phyloP scores from a whole-genome alignment of 2,329 filamentous ascomycete species.

The Fusarium continuum region DNA sequence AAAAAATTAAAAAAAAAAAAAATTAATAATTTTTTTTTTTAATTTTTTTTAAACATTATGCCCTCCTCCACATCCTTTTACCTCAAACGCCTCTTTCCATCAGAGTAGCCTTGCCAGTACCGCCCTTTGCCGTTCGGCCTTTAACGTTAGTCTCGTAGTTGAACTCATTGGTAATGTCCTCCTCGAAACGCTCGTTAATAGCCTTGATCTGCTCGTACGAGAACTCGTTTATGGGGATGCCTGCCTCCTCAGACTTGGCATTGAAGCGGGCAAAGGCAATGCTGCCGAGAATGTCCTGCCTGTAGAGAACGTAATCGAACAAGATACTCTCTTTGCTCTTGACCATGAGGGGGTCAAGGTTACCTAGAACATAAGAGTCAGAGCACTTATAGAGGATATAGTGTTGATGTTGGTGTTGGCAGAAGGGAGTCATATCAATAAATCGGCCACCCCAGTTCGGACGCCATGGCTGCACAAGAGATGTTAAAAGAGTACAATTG shows the following conservation, averaged over 20 bases:
- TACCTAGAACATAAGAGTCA: conserved; percentile 44
- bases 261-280: conserved; percentile 87
- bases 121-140: conserved; percentile 78
- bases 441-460: conserved; percentile 59
- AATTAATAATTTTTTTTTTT: too few relatives aligned
- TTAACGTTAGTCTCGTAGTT: conserved; percentile 88
- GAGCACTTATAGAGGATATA: too few relatives aligned
- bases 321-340: conserved; percentile 82
- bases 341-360: conserved; percentile 84
- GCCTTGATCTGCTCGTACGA: conserved; percentile 71
- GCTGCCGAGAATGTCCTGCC: conserved; percentile 80
- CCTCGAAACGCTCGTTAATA: conserved; percentile 74
- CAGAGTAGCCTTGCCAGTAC: conserved; percentile 76
- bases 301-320: conserved; percentile 81
- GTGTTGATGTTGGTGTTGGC: too few relatives aligned
- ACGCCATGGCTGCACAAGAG: conserved; percentile 40
- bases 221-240: conserved; percentile 75
- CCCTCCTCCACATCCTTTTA: too few relatives aligned
- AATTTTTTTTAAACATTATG: too few relatives aligned
- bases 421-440: conserved; percentile 51
- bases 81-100: conserved; percentile 61
- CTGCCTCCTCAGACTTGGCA: conserved; percentile 68
- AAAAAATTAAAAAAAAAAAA: too few relatives aligned
- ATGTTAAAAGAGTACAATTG: background rate
- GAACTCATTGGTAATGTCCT: conserved; percentile 76